Evolutionary conservation across 2,329 filamentous ascomycete genomes (phyloP).

Genomic region (Colletotrichum truncatum): DNA sequence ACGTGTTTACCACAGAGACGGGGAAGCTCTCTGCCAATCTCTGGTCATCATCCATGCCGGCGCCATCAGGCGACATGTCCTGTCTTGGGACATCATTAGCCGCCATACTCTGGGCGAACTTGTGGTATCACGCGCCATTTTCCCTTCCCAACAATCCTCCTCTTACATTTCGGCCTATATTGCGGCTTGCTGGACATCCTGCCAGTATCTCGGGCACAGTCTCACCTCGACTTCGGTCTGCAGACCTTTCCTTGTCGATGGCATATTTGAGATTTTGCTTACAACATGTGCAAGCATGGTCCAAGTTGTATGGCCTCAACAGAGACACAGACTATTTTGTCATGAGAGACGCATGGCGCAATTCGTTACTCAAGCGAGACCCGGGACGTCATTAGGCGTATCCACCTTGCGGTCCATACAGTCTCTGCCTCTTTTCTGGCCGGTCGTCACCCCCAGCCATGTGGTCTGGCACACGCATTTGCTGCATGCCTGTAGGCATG

Average conservation of each 20-base stretch:
- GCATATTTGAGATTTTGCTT: neutral
- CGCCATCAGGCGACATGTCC: slow-evolving; percentile 16
- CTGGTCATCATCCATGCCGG: slow-evolving; percentile 7
- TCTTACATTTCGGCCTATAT: neutral
- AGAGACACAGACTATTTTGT: neutral
- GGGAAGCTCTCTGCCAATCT: neutral
- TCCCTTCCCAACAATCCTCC: neutral
- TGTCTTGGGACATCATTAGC: slow-evolving; percentile 22
- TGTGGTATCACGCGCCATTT: neutral
- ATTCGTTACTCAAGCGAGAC: neutral
- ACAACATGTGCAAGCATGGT: neutral
- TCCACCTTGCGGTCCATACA: slow-evolving; percentile 53
- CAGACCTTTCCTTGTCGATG: neutral
- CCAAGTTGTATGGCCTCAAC: neutral
- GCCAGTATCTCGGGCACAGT: neutral
- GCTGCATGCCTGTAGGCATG: slow-evolving; percentile 46
- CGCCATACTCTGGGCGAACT: slow-evolving; percentile 6
- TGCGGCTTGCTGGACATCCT: neutral
- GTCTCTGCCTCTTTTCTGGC: slow-evolving; percentile 62
- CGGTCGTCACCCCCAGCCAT: slow-evolving; percentile 47
- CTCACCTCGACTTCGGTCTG: neutral
- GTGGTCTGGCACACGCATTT: slow-evolving; percentile 42
- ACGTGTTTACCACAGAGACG: neutral
- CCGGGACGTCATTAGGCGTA: slow-evolving; percentile 43
- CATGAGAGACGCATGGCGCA: neutral